Base-by-base conservation (phyloP, 257 asterid species). In the Haberlea rhodopensis region DNA sequence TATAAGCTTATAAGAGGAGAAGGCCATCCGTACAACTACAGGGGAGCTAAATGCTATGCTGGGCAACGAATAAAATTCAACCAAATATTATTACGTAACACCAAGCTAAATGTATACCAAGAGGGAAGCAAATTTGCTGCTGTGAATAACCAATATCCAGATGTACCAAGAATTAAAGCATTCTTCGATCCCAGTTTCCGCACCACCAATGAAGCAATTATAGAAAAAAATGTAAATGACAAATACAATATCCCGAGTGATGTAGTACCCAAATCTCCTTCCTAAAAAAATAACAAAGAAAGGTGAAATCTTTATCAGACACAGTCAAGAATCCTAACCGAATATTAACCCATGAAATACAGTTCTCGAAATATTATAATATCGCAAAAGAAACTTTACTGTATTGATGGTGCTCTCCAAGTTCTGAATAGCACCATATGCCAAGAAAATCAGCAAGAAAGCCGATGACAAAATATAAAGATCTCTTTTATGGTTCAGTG, bases 361-460 rank as follows among this genome's bases (percentile, higher is more conserved):
- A 46, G 48, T 53, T 5, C 0, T 16, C 63, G 22, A 1, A 26
- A 63, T n/a, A 40, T 13, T 1, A 40, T n/a, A 13, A 40, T 40
- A 5, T 40, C 13, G 48, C 48, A 40, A 25, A 4, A 0, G 1
- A 27, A 65, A 5, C 69, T 54, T 71, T 76, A 89, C 99, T 51
- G 92, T 80, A 77, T 90, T 94, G 53, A 94, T 87, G 15, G 99
- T 90, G 72, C 95, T 87, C 70, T 94, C 89, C 83, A 94, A 75
- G 79, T 94, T 94, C 86, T 94, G 99, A 66, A 88, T 95, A 75
- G 99, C 99, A 13, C 96, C 96, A 73, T 84, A 94, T 53, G 99
- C 99, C 73, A 84, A 67, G 80, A 94, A 90, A 67, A 94, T 81
- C 66, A 94, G 80, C 60, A 94, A 79, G 79, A 94, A 94, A 45